A percentile compares a stretch with the other conserved stretches of the same genome.
These are phyloP conservation scores for Lyophyllum atratum DNA, from an alignment of 768 basidiomycete genomes.

Conservation along the genomic window DNA sequence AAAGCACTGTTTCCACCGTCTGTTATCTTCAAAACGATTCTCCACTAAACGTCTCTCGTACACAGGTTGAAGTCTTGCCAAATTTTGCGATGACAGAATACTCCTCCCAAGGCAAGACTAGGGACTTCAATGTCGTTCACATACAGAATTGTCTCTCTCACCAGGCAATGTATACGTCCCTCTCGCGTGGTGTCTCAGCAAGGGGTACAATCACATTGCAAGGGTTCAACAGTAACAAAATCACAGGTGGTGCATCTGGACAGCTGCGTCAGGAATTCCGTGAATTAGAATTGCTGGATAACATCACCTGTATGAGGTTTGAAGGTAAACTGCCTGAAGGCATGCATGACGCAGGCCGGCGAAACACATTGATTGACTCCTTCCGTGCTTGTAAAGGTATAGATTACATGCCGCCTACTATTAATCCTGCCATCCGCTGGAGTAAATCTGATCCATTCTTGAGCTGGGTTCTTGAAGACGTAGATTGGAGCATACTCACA, in stretches of 20 bases:
- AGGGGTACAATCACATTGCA: constrained; percentile 31
- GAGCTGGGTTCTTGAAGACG: no score
- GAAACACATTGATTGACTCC: constrained; percentile 11
- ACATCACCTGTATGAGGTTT: constrained; percentile 30
- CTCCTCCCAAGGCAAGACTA: background rate
- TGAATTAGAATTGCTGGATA: constrained; percentile 36
- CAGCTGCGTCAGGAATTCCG: constrained; percentile 31
- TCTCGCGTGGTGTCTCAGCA: constrained; percentile 30
- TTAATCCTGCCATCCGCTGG: no score
- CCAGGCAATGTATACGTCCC: constrained; percentile 27
- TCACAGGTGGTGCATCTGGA: constrained; percentile 27
- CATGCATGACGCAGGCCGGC: constrained; percentile 5
- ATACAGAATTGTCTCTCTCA: constrained; percentile 19
- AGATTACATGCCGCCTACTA: constrained; percentile 15
- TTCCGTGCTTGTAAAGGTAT: constrained; percentile 6
- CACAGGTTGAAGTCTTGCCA: background rate
- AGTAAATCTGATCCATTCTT: no score
- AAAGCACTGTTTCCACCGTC: background rate
- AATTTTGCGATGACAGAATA: background rate
- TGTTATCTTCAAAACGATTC: constrained; percentile 18
- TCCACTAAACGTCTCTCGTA: background rate
- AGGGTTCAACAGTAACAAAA: constrained; percentile 20
- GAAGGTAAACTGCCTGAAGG: constrained; percentile 15
- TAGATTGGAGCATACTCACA: no score
- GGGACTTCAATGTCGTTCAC: constrained; percentile 28